Evolutionary conservation across 2,329 filamentous ascomycete species (phyloP).

Genomic region (Cryphonectria naterciae): DNA sequence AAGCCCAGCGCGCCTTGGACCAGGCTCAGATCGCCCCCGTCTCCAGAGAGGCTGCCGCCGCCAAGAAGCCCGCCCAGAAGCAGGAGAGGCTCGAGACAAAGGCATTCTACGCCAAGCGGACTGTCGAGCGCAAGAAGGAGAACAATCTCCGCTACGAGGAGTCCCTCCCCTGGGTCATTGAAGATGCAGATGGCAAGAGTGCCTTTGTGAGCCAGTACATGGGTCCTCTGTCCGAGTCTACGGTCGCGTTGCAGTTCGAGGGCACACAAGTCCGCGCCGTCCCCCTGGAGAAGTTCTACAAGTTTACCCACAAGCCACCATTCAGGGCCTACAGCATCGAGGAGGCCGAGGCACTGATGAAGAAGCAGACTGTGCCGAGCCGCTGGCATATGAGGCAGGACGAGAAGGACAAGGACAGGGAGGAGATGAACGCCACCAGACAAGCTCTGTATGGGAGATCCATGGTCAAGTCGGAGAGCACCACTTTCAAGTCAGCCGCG

Average conservation of each 20-base stretch:
- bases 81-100: constrained; percentile 78
- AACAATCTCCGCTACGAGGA: constrained; percentile 85
- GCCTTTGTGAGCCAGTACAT: constrained; percentile 93
- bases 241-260: constrained; percentile 77
- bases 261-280: constrained; percentile 78
- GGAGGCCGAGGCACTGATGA: constrained; percentile 83
- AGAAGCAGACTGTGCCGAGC: constrained; percentile 74
- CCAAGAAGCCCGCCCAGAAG: constrained; percentile 57
- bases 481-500: constrained; percentile 63
- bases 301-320: constrained; percentile 77
- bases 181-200: constrained; percentile 95
- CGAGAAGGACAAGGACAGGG: constrained; percentile 60
- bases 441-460: constrained; percentile 55
- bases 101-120: constrained; percentile 78
- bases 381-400: constrained; percentile 79
- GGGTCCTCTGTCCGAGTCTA: constrained; percentile 82
- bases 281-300: constrained; percentile 95
- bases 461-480: constrained; percentile 70
- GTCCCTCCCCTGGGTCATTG: constrained; percentile 92
- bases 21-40: constrained; percentile 92
- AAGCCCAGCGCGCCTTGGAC: constrained; percentile 84
- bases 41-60: constrained; percentile 57
- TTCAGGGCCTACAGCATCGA: constrained; percentile 81
- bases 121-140: constrained; percentile 79
- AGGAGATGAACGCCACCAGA: constrained; percentile 65